Percentiles rank a stretch among this genome's conserved stretches.
These are phyloP conservation scores for Fusarium armeniacum DNA, from an alignment of 2,329 filamentous ascomycete genomes.

Conservation along the genomic window DNA sequence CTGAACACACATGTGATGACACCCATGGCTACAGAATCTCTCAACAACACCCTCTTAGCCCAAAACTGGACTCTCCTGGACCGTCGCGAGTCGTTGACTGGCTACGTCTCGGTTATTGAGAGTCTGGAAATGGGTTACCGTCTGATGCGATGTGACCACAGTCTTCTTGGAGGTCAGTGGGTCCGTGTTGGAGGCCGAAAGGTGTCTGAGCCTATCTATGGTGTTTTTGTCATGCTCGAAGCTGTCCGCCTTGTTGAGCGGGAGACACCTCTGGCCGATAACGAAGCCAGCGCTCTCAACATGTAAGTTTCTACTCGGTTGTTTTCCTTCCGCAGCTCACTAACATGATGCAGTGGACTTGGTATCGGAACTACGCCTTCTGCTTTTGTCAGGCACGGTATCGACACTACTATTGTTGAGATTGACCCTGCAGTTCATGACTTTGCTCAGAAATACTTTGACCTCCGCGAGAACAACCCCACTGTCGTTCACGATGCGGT, in stretches of 20 bases:
- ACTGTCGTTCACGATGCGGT: slow-evolving; percentile 87
- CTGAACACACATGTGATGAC: slow-evolving; percentile 82
- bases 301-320: slow-evolving; percentile 71
- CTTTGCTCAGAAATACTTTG: slow-evolving; percentile 87
- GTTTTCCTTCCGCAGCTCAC: not conserved
- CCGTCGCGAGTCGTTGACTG: slow-evolving; percentile 86
- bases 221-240: slow-evolving; percentile 96
- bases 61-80: slow-evolving; percentile 83
- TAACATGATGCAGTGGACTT: slow-evolving; percentile 72
- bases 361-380: slow-evolving; percentile 93
- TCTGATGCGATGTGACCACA: slow-evolving; percentile 93
- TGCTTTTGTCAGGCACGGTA: slow-evolving; percentile 86
- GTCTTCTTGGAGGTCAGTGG: slow-evolving; percentile 94
- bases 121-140: slow-evolving; percentile 78
- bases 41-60: slow-evolving; percentile 75
- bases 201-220: slow-evolving; percentile 89
- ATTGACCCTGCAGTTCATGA: slow-evolving; percentile 91
- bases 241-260: slow-evolving; percentile 84
- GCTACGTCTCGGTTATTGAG: slow-evolving; percentile 92
- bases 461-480: slow-evolving; percentile 80
- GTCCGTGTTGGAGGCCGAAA: slow-evolving; percentile 66
- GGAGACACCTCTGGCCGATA: slow-evolving; percentile 67
- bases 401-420: slow-evolving; percentile 94
- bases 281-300: slow-evolving; percentile 83
- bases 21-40: slow-evolving; percentile 67